Percentiles rank a stretch among this genome's conserved stretches.
Evolutionary conservation across 495 filamentous ascomycete species (phyloP).

Genomic region (Penicillium crystallinum): DNA sequence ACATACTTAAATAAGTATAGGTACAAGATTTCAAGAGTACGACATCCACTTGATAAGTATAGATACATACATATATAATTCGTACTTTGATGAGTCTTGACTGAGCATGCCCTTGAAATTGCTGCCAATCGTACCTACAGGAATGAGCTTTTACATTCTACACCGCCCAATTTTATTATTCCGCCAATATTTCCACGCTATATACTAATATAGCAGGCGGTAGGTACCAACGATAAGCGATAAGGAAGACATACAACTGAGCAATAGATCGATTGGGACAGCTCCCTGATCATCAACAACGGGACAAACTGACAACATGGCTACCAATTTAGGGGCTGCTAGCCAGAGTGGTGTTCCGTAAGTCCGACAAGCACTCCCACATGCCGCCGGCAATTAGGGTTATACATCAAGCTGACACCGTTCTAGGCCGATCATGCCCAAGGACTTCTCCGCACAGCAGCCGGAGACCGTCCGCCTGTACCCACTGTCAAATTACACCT

Average conservation of each 20-base stretch:
- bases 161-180: too few relatives aligned
- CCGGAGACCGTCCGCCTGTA: conserved; percentile 88
- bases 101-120: too few relatives aligned
- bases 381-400: not conserved
- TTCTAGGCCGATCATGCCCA: conserved; percentile 67
- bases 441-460: conserved; percentile 81
- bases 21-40: too few relatives aligned
- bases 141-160: too few relatives aligned
- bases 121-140: too few relatives aligned
- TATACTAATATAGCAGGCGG: not conserved
- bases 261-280: not conserved
- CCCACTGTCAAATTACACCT: conserved; percentile 96
- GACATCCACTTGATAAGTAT: too few relatives aligned
- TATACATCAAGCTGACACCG: not conserved
- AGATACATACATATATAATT: too few relatives aligned
- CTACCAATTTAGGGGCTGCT: conserved; percentile 63
- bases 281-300: not conserved
- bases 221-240: not conserved
- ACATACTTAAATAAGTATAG: too few relatives aligned
- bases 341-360: conserved; percentile 68
- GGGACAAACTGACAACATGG: conserved; percentile 49
- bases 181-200: not conserved
- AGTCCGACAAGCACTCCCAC: conserved; percentile 10
- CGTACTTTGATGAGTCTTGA: too few relatives aligned
- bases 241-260: not conserved